These are phyloP conservation scores for Antitrichia curtipendula DNA, from an alignment of 225 moss, liverwort and hornwort species.

Conservation along the genomic window DNA sequence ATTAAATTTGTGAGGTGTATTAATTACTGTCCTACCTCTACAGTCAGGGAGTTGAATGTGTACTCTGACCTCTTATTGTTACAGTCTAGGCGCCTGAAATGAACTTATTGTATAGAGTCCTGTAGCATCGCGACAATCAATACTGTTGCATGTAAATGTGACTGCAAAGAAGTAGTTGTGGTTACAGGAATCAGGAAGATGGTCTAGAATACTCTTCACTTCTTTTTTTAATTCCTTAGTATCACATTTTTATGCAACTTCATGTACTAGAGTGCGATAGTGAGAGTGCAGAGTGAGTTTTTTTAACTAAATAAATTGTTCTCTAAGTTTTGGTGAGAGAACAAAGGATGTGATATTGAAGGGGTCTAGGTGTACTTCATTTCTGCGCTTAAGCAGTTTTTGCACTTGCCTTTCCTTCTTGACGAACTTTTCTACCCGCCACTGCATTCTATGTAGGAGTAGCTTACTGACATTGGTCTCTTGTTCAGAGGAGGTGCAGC, in stretches of 20 bases:
- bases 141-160: neutral
- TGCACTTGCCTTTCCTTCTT: neutral
- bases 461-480: neutral
- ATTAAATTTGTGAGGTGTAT: neutral
- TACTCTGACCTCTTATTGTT: neutral
- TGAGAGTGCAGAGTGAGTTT: neutral
- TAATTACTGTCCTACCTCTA: neutral
- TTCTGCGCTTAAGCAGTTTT: neutral
- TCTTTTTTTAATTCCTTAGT: neutral
- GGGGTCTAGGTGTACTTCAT: neutral
- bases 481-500: slow-evolving; percentile 64
- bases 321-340: neutral
- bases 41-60: neutral
- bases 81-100: neutral
- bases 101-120: neutral
- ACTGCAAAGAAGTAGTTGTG: neutral
- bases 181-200: neutral
- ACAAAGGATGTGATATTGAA: neutral
- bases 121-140: neutral
- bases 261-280: neutral
- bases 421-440: neutral
- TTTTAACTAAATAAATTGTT: neutral
- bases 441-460: neutral
- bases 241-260: neutral
- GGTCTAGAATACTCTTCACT: neutral